Base-by-base conservation (phyloP, 1,284 basidiomycete genomes). In the Ustilago cynodontis region DNA sequence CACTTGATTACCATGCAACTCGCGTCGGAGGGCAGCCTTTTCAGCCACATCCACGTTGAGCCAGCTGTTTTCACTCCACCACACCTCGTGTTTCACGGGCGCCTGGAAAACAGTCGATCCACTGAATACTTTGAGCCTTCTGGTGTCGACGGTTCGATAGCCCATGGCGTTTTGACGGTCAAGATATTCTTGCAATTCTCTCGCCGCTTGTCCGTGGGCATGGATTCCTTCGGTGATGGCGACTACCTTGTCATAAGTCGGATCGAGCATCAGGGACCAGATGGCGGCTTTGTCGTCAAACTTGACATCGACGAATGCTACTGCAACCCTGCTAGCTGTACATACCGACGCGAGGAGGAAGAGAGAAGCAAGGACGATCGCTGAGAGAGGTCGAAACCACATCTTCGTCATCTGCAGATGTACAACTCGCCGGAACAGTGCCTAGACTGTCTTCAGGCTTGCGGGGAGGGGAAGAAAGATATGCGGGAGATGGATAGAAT, bases 221-320 rank as follows among this genome's bases (percentile, higher is more conserved):
- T 70, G 24, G 33, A 75, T 54, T 13, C 67, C 72, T 8, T 59
- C 52, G 14, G 65, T 75, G 53, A 75, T 59, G 14, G 61, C 64
- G 26, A 75, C 16, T 3, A 71, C 72, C 26, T 49, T 58, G 22
- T 24, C 26, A 53, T 75, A 75, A 10, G 51, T 49, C 9, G 4
- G 31, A 26, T 71, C 61, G 8, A 59, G 39, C 9, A 75, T 56
- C 28, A 75, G 43, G 18, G 64, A 53, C 67, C 72, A 75, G 2
- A 75, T n/a, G 7, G 72, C 72, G 1, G 50, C 72, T 53, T 75
- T 75, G 60, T 75, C 72, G 55, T 75, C 72, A 26, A 75, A 71
- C 49, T 75, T 75, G 52, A 75, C 64, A 29, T 75, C 72, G 43
- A 56, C 58, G 31, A 75, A 75, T 3, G 65, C 68, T 2, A 75